These are phyloP conservation scores for Akebia trifoliata DNA, from an alignment of 164 flowering plant species.

Conservation along the genomic window DNA sequence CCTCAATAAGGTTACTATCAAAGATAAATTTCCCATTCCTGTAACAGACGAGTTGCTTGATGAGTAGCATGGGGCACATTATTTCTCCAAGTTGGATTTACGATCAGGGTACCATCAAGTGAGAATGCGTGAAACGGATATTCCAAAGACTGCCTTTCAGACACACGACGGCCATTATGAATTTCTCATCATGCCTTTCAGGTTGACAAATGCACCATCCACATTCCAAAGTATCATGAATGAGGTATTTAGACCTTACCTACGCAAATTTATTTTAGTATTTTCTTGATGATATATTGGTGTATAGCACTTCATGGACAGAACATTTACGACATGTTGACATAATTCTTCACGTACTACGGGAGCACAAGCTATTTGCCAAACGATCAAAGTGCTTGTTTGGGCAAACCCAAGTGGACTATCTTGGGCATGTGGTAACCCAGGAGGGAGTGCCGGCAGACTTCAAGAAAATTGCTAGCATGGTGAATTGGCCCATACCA, in stretches of 20 bases:
- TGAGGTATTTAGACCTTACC: too few species aligned
- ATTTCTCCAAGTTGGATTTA: too few species aligned
- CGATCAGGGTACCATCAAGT: not conserved
- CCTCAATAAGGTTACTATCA: not conserved
- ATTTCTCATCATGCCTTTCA: too few species aligned
- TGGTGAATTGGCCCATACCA: not conserved
- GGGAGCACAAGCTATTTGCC: not conserved
- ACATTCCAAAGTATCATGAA: too few species aligned
- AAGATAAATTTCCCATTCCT: too few species aligned
- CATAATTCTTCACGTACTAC: not conserved
- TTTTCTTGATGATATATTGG: too few species aligned
- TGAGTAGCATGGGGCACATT: not conserved
- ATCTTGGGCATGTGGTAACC: not conserved
- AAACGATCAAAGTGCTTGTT: not conserved
- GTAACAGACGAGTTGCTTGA: too few species aligned
- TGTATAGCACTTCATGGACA: not conserved
- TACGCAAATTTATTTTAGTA: too few species aligned
- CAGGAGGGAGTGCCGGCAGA: not conserved
- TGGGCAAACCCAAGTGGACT: not conserved
- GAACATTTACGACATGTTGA: not conserved
- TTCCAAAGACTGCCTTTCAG: too few species aligned
- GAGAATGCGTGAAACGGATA: too few species aligned
- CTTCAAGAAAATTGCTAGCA: not conserved
- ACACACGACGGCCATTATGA: too few species aligned
- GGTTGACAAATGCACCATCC: too few species aligned